Evolutionary conservation across 2,329 filamentous ascomycete species (phyloP), one percentile per base, ranked within the genome.

Genomic region (Neophaeococcomyces mojaviensis): DNA sequence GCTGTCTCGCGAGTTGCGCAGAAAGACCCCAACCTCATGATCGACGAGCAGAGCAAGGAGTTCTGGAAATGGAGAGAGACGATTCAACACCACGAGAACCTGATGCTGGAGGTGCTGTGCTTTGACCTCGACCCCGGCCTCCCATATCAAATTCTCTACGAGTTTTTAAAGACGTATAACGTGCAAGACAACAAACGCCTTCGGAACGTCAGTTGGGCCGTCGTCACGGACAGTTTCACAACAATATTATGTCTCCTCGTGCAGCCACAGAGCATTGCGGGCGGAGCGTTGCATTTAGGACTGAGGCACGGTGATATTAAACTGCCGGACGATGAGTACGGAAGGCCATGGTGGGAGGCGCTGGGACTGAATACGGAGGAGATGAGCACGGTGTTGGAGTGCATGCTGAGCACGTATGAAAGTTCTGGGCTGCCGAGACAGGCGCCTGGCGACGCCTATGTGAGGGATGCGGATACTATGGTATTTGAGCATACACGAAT

Each of bases 41-140:
- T 97, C 43, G 92, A 98, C 62, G 92, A 97, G 66, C 89, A 97
- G 65, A 94, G 86, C 56, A 97, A 96, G 61, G 92, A 98, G 61
- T 98, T 92, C 63, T 98, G 92, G 92, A 81, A 86, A 59, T 98
- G 92, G 92, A 80, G 88, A 50, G 92, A 98, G 62, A 92, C 84
- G 48, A 94, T 98, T 47, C 71, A 97, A 12, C 83, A 85, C 54
- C 88, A 94, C 61, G 92, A 98, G 67, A 92, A 97, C 62, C 72
- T 90, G 35, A 84, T 98, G 70, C 76, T 98, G 13, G 92, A 97
- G 64, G 81, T 81, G 37, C 73, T 98, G 15, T 97, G 89, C 49
- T 98, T 98, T 64, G 92, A 98, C 62, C 73, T 98, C 37, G 87
- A 89, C 65, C 74, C 96, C 22, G 86, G 94, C 55, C 86, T 88